phyloP scores from a whole-genome alignment of 768 basidiomycete genomes.

The Termitomyces sp. region DNA sequence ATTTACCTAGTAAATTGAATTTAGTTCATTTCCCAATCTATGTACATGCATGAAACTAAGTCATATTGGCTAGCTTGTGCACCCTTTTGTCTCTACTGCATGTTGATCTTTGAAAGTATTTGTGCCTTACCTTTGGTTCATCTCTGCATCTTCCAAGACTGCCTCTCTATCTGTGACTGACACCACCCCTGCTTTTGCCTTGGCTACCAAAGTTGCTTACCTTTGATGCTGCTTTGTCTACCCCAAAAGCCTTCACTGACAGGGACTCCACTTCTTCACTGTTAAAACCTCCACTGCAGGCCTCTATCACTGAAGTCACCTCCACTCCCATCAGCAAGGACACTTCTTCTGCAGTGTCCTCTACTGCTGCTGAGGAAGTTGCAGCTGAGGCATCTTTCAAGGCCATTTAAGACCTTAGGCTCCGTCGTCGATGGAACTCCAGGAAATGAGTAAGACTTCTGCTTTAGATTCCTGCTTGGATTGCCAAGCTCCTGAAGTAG shows the following conservation, averaged over 20 bases:
- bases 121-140: slow-evolving; percentile 7
- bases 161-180: slow-evolving; percentile 5
- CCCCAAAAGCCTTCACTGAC: background rate
- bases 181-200: slow-evolving; percentile 1
- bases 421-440: background rate
- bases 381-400: background rate
- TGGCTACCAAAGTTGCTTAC: slow-evolving; percentile 7
- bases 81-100: too few species aligned
- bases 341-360: too few species aligned
- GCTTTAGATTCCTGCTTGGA: background rate
- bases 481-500: background rate
- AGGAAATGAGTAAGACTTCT: background rate
- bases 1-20: too few species aligned
- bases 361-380: too few species aligned
- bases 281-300: too few species aligned
- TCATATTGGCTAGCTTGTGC: too few species aligned
- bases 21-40: too few species aligned
- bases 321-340: too few species aligned
- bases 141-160: background rate
- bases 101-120: too few species aligned
- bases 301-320: too few species aligned
- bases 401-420: background rate
- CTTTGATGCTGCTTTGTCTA: background rate
- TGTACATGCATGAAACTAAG: too few species aligned
- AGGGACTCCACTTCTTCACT: background rate